A percentile compares a stretch with the other conserved stretches of the same genome.
These are phyloP conservation scores for Pythium pyrilobum DNA, from an alignment of 352 stramenopile species.

Conservation along the genomic window DNA sequence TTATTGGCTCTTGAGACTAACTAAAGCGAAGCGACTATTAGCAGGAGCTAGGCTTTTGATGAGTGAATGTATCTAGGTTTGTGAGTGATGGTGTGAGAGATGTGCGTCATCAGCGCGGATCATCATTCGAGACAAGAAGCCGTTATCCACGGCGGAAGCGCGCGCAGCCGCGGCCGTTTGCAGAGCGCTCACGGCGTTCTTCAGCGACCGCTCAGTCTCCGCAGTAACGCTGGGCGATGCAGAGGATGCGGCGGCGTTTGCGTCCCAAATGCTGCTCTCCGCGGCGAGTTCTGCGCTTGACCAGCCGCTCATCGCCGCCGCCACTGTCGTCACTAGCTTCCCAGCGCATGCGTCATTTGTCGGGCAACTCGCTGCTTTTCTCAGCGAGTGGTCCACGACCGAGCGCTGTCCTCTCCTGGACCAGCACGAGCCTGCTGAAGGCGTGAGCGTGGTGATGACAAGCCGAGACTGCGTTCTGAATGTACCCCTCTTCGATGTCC, in stretches of 20 bases:
- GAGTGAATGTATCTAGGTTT: too few species aligned
- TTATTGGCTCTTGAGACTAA: too few species aligned
- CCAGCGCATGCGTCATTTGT: constrained; percentile 23
- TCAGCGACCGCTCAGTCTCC: neutral
- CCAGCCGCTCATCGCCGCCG: neutral
- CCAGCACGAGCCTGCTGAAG: constrained; percentile 22
- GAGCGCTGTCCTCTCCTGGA: constrained; percentile 28
- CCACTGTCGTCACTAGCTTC: constrained; percentile 18
- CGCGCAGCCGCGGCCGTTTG: neutral
- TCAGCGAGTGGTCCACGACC: constrained; percentile 34
- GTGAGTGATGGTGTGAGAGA: too few species aligned
- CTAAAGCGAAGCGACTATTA: too few species aligned
- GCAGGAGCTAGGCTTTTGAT: too few species aligned
- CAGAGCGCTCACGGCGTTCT: neutral
- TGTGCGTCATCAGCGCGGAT: neutral
- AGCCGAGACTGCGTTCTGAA: constrained; percentile 29
- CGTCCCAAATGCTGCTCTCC: constrained; percentile 29
- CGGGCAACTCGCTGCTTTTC: constrained; percentile 36
- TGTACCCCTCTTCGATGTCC: constrained; percentile 16
- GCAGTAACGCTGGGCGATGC: constrained; percentile 19
- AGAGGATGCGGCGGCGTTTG: constrained; percentile 32
- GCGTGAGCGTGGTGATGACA: constrained; percentile 27
- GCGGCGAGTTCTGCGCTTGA: neutral
- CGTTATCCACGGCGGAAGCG: neutral
- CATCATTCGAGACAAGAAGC: neutral